Conservation (phyloP, 2,329 filamentous ascomycete species). For the Venturia carpophila region DNA sequence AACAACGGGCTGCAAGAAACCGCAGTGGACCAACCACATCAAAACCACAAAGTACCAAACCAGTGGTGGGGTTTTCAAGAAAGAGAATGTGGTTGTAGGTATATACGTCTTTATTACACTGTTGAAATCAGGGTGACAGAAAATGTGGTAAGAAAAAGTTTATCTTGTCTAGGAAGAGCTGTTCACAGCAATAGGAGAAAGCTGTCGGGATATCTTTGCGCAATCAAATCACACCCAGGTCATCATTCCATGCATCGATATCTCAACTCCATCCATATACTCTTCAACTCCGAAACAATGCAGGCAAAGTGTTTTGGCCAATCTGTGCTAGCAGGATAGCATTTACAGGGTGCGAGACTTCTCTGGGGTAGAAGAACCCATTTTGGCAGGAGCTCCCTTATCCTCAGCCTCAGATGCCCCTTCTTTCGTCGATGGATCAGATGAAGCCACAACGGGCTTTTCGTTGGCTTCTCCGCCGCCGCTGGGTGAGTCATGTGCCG, state of each 20-base stretch:
- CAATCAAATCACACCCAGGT: not conserved
- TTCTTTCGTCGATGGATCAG: not conserved
- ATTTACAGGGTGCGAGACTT: not conserved
- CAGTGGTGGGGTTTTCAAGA: too few relatives aligned
- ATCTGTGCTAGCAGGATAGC: not conserved
- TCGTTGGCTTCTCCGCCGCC: not conserved
- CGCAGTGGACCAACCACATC: too few relatives aligned
- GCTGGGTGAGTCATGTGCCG: not conserved
- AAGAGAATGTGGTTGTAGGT: too few relatives aligned
- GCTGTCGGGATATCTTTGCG: conserved; percentile 10
- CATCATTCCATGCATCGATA: not conserved
- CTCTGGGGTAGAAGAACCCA: not conserved
- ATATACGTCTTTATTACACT: too few relatives aligned
- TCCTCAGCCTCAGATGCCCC: not conserved
- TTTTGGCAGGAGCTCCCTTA: not conserved
- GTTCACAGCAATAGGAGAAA: not conserved
- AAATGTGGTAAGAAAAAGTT: not conserved
- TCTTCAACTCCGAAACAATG: not conserved
- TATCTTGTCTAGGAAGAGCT: not conserved
- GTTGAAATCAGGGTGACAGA: too few relatives aligned
- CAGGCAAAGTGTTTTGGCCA: not conserved
- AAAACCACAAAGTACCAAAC: too few relatives aligned
- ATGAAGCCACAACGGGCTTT: not conserved
- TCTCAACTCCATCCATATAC: not conserved
- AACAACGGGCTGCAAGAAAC: too few relatives aligned